Conservation (phyloP, 441 rosid species). For the Populus hybrid region DNA sequence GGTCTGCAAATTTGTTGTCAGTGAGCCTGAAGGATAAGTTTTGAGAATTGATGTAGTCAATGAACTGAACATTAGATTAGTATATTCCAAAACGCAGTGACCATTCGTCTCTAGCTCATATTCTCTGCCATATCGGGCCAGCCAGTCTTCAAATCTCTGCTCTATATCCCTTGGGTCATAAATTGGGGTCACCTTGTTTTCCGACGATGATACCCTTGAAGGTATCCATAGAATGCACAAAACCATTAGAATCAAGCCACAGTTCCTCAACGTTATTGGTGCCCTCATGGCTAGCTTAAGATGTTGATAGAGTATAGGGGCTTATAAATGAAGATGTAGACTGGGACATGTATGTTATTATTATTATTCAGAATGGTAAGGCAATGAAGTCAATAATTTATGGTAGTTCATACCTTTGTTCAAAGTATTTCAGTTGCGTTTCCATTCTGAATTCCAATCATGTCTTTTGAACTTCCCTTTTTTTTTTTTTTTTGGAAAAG, state of each 20-base stretch:
- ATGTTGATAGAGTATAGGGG: not conserved
- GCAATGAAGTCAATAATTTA: slow-evolving; percentile 11
- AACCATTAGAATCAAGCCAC: slow-evolving; percentile 25
- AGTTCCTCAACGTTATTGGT: slow-evolving; percentile 19
- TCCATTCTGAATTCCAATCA: slow-evolving; percentile 7
- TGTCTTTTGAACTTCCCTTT: slow-evolving; percentile 11
- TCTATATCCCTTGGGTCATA: slow-evolving; percentile 27
- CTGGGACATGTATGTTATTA: not conserved
- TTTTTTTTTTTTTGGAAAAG: slow-evolving; percentile 4
- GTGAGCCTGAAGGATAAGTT: slow-evolving; percentile 57
- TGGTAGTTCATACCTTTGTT: slow-evolving; percentile 18
- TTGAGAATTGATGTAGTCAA: slow-evolving; percentile 61
- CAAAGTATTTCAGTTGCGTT: slow-evolving; percentile 18
- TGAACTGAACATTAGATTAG: slow-evolving; percentile 51
- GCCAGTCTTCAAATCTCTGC: slow-evolving; percentile 61
- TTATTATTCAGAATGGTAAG: slow-evolving; percentile 2
- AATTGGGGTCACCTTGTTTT: slow-evolving; percentile 1
- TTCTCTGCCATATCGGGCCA: slow-evolving; percentile 28
- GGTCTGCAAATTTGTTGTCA: slow-evolving; percentile 79
- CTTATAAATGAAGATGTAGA: slow-evolving; percentile 16
- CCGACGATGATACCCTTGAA: slow-evolving; percentile 21
- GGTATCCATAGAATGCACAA: slow-evolving; percentile 29
- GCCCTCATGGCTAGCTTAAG: slow-evolving; percentile 15
- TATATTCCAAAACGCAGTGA: slow-evolving; percentile 61
- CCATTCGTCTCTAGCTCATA: slow-evolving; percentile 50